A percentile compares a stretch with the other conserved stretches of the same genome.
Conservation (phyloP, 2,329 filamentous ascomycete species). For the Trichoderma sp. region DNA sequence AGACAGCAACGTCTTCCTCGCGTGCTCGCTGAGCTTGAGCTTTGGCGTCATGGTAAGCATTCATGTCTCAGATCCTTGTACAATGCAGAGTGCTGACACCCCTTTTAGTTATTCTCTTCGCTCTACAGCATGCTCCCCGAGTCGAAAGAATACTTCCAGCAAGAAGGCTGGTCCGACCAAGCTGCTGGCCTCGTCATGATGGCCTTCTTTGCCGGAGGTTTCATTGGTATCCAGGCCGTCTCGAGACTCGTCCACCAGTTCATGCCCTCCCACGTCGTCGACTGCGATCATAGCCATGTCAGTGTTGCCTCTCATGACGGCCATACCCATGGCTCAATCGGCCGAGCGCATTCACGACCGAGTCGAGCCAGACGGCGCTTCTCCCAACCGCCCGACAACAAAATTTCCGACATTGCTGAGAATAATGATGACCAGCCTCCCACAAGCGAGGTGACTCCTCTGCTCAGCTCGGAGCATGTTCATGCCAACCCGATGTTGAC, state of each 20-base stretch:
- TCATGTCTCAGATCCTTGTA: neutral
- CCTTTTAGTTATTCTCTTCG: conserved; percentile 76
- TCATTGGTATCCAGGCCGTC: conserved; percentile 71
- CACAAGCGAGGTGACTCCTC: conserved; percentile 48
- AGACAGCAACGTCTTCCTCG: conserved; percentile 84
- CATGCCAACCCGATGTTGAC: conserved; percentile 27
- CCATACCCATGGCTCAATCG: conserved; percentile 24
- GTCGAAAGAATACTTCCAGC: conserved; percentile 71
- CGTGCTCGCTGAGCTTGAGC: conserved; percentile 83
- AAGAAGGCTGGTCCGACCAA: conserved; percentile 65
- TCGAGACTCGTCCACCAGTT: conserved; percentile 70
- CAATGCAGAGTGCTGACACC: neutral
- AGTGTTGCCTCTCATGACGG: conserved; percentile 43
- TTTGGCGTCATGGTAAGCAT: conserved; percentile 87
- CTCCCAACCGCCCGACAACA: conserved; percentile 26
- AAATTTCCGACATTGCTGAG: conserved; percentile 25
- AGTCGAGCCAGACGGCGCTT: conserved; percentile 34
- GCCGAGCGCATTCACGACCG: conserved; percentile 32
- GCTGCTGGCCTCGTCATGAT: conserved; percentile 68
- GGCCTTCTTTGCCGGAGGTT: conserved; percentile 67
- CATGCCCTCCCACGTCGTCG: conserved; percentile 76
- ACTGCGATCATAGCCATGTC: conserved; percentile 73
- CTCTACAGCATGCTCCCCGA: conserved; percentile 92
- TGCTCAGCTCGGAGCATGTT: conserved; percentile 39
- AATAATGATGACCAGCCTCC: conserved; percentile 4